Percentiles rank a stretch among this genome's conserved stretches.
Evolutionary conservation across 192 early-diverging fungal species (phyloP).

Genomic region (Coemansia sp.): DNA sequence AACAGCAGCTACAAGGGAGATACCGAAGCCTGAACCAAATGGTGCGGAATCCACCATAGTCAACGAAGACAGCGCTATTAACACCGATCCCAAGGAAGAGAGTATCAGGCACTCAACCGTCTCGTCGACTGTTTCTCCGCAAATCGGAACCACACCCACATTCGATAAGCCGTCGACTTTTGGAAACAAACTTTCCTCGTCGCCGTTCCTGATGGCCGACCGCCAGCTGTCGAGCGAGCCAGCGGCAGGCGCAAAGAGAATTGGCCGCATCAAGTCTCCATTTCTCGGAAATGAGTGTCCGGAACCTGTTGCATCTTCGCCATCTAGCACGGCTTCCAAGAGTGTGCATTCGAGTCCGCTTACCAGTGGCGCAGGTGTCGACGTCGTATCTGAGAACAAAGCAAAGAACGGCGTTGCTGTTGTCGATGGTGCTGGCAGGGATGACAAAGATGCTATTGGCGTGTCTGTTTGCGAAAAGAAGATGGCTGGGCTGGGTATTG

Average conservation of each 20-base stretch:
- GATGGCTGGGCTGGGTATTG: too few relatives aligned
- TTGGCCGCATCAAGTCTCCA: slow-evolving; percentile 50
- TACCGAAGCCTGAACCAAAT: not conserved
- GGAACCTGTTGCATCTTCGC: slow-evolving; percentile 7
- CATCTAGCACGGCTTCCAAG: slow-evolving; percentile 1
- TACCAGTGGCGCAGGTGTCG: too few relatives aligned
- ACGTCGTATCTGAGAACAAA: too few relatives aligned
- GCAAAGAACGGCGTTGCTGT: too few relatives aligned
- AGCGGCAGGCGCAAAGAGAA: slow-evolving; percentile 15
- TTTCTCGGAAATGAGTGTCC: slow-evolving; percentile 28
- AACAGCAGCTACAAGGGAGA: not conserved
- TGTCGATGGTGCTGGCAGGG: too few relatives aligned
- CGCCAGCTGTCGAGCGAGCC: slow-evolving; percentile 25
- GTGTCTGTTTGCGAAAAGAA: too few relatives aligned
- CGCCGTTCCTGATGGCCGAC: slow-evolving; percentile 54
- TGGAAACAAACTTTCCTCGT: slow-evolving; percentile 41
- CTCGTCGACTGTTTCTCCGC: slow-evolving; percentile 16
- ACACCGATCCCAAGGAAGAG: slow-evolving; percentile 1
- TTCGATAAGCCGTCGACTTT: slow-evolving; percentile 33
- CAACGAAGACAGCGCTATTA: not conserved
- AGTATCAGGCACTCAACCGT: not conserved
- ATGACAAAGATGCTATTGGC: too few relatives aligned
- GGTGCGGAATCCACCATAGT: not conserved
- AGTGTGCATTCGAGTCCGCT: too few relatives aligned
- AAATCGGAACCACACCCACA: slow-evolving; percentile 13